Percentiles rank a stretch among this genome's conserved stretches.
Evolutionary conservation across 2,329 filamentous ascomycete genomes (phyloP).

Genomic region (Apiospora hydei): DNA sequence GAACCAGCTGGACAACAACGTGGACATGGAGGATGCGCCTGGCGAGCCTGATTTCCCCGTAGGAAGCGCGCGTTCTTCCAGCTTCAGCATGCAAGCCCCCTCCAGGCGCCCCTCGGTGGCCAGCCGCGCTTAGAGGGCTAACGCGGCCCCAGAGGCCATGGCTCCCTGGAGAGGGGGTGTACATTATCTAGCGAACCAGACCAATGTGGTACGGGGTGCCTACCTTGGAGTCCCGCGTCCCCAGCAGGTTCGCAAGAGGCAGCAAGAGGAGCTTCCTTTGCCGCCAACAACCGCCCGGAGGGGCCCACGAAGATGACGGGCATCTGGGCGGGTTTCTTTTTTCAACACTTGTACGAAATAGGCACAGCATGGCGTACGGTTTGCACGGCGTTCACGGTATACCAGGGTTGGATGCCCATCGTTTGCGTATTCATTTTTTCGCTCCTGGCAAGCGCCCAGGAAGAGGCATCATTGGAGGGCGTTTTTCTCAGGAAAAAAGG

Average conservation of each 20-base stretch:
- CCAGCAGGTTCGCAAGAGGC: not conserved
- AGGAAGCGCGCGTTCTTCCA: slow-evolving; percentile 51
- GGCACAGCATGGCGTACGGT: slow-evolving; percentile 20
- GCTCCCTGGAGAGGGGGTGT: not conserved
- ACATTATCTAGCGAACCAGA: not conserved
- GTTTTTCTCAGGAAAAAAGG: slow-evolving; percentile 9
- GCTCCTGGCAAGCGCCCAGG: not conserved
- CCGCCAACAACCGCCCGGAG: not conserved
- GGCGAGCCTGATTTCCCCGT: slow-evolving; percentile 62
- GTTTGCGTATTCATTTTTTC: not conserved
- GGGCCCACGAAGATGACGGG: not conserved
- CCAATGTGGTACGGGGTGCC: not conserved
- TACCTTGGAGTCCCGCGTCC: not conserved
- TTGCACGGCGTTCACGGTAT: slow-evolving; percentile 22
- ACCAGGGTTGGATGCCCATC: slow-evolving; percentile 20
- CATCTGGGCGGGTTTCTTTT: not conserved
- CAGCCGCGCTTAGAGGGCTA: slow-evolving; percentile 50
- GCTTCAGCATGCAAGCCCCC: slow-evolving; percentile 52
- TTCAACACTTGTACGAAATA: not conserved
- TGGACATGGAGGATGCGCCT: slow-evolving; percentile 61
- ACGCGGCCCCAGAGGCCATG: not conserved
- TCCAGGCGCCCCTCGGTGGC: slow-evolving; percentile 56
- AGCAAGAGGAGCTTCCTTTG: not conserved
- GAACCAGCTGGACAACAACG: slow-evolving; percentile 51
- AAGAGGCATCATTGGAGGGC: slow-evolving; percentile 3